Evolutionary conservation across 805 yeast genomes (phyloP).

Genomic region (Lipomyces starkeyi): DNA sequence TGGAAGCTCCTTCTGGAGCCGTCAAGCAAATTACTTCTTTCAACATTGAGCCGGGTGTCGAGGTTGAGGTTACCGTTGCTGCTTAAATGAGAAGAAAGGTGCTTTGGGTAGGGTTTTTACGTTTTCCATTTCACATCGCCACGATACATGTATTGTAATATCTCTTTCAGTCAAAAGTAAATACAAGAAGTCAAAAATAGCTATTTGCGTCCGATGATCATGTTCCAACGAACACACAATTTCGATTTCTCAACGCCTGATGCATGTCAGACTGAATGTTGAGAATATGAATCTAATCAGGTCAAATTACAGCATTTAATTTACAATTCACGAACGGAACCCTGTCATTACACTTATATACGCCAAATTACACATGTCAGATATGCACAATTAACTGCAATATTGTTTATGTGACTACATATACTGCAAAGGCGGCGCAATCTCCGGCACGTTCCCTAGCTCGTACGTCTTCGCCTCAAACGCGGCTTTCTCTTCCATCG

Average conservation of each 20-base stretch:
- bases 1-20: conserved; percentile 91
- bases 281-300: too few relatives aligned
- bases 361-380: background rate
- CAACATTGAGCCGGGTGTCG: conserved; percentile 99
- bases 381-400: background rate
- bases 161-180: conserved; percentile 10
- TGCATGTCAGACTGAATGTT: too few relatives aligned
- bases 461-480: conserved; percentile 51
- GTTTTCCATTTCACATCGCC: conserved; percentile 6
- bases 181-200: conserved; percentile 4
- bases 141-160: conserved; percentile 14
- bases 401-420: conserved; percentile 41
- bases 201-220: background rate
- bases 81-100: conserved; percentile 24
- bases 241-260: background rate
- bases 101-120: conserved; percentile 5
- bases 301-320: background rate
- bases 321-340: background rate
- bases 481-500: conserved; percentile 24
- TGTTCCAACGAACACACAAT: background rate
- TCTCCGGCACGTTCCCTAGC: conserved; percentile 72
- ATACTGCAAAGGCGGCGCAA: conserved; percentile 67
- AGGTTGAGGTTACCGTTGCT: conserved; percentile 57
- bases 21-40: conserved; percentile 97
- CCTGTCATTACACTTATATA: background rate